These are phyloP conservation scores for Cladorrhinum sp. DNA, from an alignment of 2,329 filamentous ascomycete genomes.

Conservation along the genomic window DNA sequence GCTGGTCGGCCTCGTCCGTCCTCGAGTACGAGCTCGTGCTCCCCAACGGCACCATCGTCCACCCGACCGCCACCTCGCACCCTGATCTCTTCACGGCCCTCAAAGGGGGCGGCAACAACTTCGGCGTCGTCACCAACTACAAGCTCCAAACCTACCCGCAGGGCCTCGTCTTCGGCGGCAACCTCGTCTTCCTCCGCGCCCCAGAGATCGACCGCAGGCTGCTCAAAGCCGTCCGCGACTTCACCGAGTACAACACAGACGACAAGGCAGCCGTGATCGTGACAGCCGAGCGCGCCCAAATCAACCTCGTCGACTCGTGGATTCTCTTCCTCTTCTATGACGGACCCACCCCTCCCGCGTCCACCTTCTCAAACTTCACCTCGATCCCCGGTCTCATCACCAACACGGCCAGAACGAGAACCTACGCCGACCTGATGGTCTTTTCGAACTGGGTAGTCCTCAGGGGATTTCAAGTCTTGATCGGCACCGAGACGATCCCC, in stretches of 20 bases:
- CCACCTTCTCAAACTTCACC: slow-evolving; percentile 56
- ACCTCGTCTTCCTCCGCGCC: slow-evolving; percentile 36
- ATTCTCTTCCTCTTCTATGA: slow-evolving; percentile 63
- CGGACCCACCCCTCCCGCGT: slow-evolving; percentile 48
- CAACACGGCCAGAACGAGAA: slow-evolving; percentile 32
- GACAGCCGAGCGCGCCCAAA: slow-evolving; percentile 47
- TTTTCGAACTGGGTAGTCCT: slow-evolving; percentile 26
- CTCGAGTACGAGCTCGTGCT: slow-evolving; percentile 39
- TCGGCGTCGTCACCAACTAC: slow-evolving; percentile 32
- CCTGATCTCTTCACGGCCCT: slow-evolving; percentile 24
- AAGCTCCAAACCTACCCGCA: slow-evolving; percentile 42
- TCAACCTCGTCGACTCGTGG: slow-evolving; percentile 50
- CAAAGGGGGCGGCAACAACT: slow-evolving; percentile 28
- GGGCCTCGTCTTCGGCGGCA: slow-evolving; percentile 43
- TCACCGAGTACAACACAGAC: slow-evolving; percentile 56
- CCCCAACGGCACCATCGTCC: slow-evolving; percentile 33
- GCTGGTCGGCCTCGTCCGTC: slow-evolving; percentile 40
- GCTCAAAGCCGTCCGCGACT: slow-evolving; percentile 44
- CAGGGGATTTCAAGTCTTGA: slow-evolving; percentile 24
- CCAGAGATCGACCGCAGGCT: slow-evolving; percentile 28
- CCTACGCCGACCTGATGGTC: slow-evolving; percentile 29
- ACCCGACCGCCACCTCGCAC: slow-evolving; percentile 15
- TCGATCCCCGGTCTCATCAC: slow-evolving; percentile 33
- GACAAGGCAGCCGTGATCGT: slow-evolving; percentile 59
- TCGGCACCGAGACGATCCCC: slow-evolving; percentile 28